phyloP scores from a whole-genome alignment of 192 early-diverging fungal genomes.

The Piromyces finnis region DNA sequence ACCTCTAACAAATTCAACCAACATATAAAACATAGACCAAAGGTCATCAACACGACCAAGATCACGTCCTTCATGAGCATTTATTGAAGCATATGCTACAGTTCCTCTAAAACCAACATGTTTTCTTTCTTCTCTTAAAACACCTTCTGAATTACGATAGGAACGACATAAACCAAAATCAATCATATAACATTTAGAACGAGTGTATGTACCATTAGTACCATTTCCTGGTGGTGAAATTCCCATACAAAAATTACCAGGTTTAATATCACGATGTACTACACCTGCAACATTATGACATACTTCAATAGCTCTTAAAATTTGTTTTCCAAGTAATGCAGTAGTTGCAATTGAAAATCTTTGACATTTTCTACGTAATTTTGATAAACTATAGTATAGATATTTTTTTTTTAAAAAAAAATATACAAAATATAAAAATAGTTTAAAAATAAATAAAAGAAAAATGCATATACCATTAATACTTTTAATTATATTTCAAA shows the following conservation, averaged over 20 bases:
- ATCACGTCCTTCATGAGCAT: constrained; percentile 15
- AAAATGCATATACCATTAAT: too few species aligned
- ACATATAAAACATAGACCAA: constrained; percentile 34
- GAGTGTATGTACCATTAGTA: not conserved
- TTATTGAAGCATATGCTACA: constrained; percentile 28
- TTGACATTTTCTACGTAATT: constrained; percentile 11
- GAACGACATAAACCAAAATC: constrained; percentile 30
- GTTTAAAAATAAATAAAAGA: too few species aligned
- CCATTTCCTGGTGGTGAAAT: not conserved
- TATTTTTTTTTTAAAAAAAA: too few species aligned
- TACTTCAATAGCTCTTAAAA: constrained; percentile 20
- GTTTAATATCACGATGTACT: constrained; percentile 36
- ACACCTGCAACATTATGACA: constrained; percentile 22
- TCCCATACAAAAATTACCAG: constrained; percentile 6
- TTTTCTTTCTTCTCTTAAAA: constrained; percentile 15
- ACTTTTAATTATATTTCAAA: too few species aligned
- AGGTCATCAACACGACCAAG: constrained; percentile 33
- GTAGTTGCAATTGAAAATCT: constrained; percentile 18
- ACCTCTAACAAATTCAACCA: constrained; percentile 27
- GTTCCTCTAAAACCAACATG: constrained; percentile 38
- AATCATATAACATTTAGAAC: constrained; percentile 14
- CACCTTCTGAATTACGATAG: constrained; percentile 8
- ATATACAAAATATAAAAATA: too few species aligned
- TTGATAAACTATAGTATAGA: constrained; percentile 20
- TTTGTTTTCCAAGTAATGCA: constrained; percentile 19